Percentiles rank a stretch among this genome's conserved stretches.
Conservation (phyloP, 495 filamentous ascomycete species). For the Hypoxylon lienhwacheense region DNA sequence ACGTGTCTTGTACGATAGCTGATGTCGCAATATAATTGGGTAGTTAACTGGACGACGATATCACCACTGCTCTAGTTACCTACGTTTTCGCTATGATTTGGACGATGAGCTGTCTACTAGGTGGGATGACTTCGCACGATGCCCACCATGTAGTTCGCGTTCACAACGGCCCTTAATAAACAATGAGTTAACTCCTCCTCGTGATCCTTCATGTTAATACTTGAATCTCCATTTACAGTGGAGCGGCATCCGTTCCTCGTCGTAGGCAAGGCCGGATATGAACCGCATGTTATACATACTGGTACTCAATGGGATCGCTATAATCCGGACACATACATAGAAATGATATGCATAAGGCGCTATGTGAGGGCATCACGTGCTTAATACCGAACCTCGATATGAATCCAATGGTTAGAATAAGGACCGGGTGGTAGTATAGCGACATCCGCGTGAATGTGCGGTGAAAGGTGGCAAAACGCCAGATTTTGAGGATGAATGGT, state of each 20-base stretch:
- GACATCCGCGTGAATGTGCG: conserved; percentile 19
- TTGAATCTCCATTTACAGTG: background rate
- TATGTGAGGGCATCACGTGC: conserved; percentile 20
- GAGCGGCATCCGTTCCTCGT: conserved; percentile 10
- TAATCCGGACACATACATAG: conserved; percentile 4
- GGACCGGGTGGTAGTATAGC: conserved; percentile 1
- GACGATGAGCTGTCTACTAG: too few relatives aligned
- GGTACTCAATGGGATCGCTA: background rate
- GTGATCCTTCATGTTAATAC: too few relatives aligned
- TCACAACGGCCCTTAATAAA: conserved; percentile 8
- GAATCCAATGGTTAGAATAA: conserved; percentile 1
- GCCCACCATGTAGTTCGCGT: background rate
- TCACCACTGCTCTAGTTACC: too few relatives aligned
- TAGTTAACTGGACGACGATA: too few relatives aligned
- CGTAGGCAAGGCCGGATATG: background rate
- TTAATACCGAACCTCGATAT: background rate
- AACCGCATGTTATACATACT: background rate
- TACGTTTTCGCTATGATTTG: too few relatives aligned
- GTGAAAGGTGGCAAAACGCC: conserved; percentile 31
- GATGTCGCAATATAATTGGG: too few relatives aligned
- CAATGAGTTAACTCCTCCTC: conserved; percentile 7
- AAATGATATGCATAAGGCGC: conserved; percentile 19
- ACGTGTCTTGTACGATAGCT: too few relatives aligned
- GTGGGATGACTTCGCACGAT: background rate
- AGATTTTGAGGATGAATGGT: background rate